phyloP scores from a whole-genome alignment of 208 protist genomes.

The Leishmania gerbilli region DNA sequence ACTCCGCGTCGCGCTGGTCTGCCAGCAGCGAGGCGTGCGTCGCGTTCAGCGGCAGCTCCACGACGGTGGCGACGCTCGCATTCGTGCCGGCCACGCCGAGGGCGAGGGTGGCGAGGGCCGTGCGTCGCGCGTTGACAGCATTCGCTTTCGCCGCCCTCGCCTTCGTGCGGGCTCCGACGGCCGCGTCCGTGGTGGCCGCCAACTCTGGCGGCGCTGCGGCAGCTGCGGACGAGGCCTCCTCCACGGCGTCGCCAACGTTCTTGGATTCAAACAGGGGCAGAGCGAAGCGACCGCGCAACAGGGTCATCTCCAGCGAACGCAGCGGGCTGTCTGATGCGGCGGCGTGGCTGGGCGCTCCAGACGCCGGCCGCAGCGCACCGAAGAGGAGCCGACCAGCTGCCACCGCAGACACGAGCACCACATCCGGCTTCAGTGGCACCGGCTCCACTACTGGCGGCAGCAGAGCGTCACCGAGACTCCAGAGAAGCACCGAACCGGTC shows the following conservation, averaged over 20 bases:
- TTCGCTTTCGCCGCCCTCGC: neutral
- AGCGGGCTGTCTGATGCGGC: conserved; percentile 5
- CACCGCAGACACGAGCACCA: conserved; percentile 49
- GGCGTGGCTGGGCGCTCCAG: neutral
- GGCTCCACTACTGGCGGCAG: conserved; percentile 54
- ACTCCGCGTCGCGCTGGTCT: conserved; percentile 17
- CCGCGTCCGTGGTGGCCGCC: conserved; percentile 4
- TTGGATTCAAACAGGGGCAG: conserved; percentile 59
- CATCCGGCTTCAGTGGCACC: conserved; percentile 52
- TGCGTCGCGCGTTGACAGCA: neutral
- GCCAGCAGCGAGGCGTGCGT: conserved; percentile 5
- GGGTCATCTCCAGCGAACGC: conserved; percentile 33
- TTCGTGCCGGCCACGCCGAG: conserved; percentile 17
- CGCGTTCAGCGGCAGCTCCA: conserved; percentile 24
- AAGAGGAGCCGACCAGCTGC: conserved; percentile 47
- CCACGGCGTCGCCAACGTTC: conserved; percentile 32
- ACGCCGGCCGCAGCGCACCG: conserved; percentile 26
- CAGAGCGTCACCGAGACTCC: conserved; percentile 48
- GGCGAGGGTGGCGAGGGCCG: conserved; percentile 17
- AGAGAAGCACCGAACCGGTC: conserved; percentile 40
- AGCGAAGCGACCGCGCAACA: conserved; percentile 75
- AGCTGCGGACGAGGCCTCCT: neutral
- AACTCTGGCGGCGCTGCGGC: neutral
- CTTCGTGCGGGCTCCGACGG: conserved; percentile 15
- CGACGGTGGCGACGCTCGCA: conserved; percentile 24